Base-by-base conservation (phyloP, 192 early-diverging fungal genomes). In the Umbelopsis vinacea region DNA sequence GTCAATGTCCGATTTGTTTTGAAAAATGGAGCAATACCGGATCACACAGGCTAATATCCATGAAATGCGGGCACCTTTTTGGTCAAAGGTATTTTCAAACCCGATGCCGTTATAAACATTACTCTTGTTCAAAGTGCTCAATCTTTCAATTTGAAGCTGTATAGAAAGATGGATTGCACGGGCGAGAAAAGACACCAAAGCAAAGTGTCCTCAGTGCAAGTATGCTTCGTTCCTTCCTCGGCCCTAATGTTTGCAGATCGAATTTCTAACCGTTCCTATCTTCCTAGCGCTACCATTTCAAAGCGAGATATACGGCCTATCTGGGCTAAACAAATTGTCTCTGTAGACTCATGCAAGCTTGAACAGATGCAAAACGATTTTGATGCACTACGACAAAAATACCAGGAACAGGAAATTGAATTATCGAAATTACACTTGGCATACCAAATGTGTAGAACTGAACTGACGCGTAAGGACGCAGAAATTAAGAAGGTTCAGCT, bases 11-110 rank as follows among this genome's bases (percentile, higher is more conserved):
- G 5, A 63, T 63, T n/a, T 63, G 57, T 37, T 63, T 63, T 19
- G 57, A 63, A 33, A 63, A 63, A 11, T 63, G 57, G 57, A 17
- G 24, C 15, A 63, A 63, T 63, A 19, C 33, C 17, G 57, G 57
- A 35, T 3, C 57, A 26, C 57, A 63, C 26, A 22, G 57, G 6
- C 23, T 63, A 63, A 26, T 63, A 35, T 63, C 57, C 57, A 63
- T 63, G 57, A 63, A 63, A 63, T 63, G 57, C 19, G 57, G 57
- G 2, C 57, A 63, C 35, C 57, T 63, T 63, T 63, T 63, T 63
- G 57, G 57, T 37, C 57, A 29, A 17, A 63, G 57, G 57, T 63
- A 63, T 43, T 43, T 43, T 43, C 40, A 11, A 43, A 11, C 1
- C 0, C 40, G 8, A 12, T 7, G 40, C 40, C 2, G 11, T 43